A percentile compares a stretch with the other conserved stretches of the same genome.
phyloP scores from a whole-genome alignment of 1,284 basidiomycete species.

The Sporisorium exsertum region DNA sequence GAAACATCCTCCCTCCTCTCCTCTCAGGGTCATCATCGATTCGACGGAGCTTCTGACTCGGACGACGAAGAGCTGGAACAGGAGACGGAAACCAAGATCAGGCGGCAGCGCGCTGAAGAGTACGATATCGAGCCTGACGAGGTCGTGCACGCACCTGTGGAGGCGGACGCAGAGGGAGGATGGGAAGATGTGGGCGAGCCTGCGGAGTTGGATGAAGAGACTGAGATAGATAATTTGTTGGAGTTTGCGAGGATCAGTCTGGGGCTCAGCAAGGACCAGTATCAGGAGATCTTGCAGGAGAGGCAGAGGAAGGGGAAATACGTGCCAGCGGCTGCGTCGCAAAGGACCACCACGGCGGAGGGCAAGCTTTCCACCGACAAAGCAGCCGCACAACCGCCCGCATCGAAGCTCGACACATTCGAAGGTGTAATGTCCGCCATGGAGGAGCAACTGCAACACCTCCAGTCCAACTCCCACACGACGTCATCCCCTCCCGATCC shows the following conservation, averaged over 20 bases:
- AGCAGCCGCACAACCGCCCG: background rate
- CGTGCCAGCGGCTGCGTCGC: slow-evolving; percentile 21
- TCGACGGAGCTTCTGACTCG: slow-evolving; percentile 51
- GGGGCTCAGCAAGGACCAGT: slow-evolving; percentile 51
- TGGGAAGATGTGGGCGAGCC: slow-evolving; percentile 18
- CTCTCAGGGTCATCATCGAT: slow-evolving; percentile 27
- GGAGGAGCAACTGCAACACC: slow-evolving; percentile 23
- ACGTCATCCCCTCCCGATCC: background rate
- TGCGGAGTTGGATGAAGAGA: slow-evolving; percentile 31
- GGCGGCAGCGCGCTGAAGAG: slow-evolving; percentile 22
- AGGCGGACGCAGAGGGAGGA: background rate
- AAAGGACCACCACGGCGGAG: background rate
- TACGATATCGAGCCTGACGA: slow-evolving; percentile 40
- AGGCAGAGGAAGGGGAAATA: slow-evolving; percentile 34
- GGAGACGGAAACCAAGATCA: slow-evolving; percentile 28
- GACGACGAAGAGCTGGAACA: slow-evolving; percentile 40
- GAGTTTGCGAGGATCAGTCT: slow-evolving; percentile 54
- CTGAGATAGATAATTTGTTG: slow-evolving; percentile 46
- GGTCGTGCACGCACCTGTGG: background rate
- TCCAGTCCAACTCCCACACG: background rate
- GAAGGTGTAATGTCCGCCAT: slow-evolving; percentile 45
- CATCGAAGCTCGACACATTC: slow-evolving; percentile 28
- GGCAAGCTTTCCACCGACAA: background rate
- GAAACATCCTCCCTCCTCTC: slow-evolving; percentile 32
- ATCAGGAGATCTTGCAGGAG: slow-evolving; percentile 45